Evolutionary conservation across 2,329 filamentous ascomycete genomes (phyloP), one percentile per base, ranked within the genome.

Genomic region (Aureobasidium melanogenum): DNA sequence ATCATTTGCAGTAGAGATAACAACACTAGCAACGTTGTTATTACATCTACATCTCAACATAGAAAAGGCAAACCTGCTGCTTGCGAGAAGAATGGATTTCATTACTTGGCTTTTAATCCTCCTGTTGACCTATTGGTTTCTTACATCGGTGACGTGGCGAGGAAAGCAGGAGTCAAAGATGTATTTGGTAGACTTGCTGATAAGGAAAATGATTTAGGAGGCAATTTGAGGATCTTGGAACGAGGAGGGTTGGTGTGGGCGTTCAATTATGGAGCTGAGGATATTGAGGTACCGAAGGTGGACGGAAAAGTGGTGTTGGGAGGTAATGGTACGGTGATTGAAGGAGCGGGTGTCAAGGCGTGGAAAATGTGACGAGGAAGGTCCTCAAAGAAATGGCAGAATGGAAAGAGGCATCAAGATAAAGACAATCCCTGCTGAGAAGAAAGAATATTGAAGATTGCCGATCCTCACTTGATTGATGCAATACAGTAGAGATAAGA

Each of bases 81-180:
- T 56, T 67, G 66, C 54, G 32, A 62, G 0, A 50, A 57, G n/a
- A 57, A 67, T 24, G 52, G 39, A 9, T 28, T 65, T 50, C 65
- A 66, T 32, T 67, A 67, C 38, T 56, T 67, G 17, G 66, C 61
- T 1, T 67, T 67, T 60, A 67, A 67, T 14, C 65, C 66, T 6
- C 63, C 65, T 1, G 59, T 60, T 6, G 64, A 67, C 2, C 58
- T 67, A 7, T 61, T 67, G 5, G 55, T 67, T 2, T 51, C 64
- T 6, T 67, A 67, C 50, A 41, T 67, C 4, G 65, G 66, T 15
- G 63, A 67, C 46, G 60, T 64, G 24, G 65, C 65, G 39, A 59
- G 47, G 5, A 50, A 41, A 19, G 63, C 61, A 26, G 65, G 64
- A 7, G 60, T 68, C 26, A 43, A 59, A 24, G 66, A 65, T 55